Evolutionary conservation across 2,329 filamentous ascomycete genomes (phyloP).

Genomic region (Paraconiothyrium sp.): DNA sequence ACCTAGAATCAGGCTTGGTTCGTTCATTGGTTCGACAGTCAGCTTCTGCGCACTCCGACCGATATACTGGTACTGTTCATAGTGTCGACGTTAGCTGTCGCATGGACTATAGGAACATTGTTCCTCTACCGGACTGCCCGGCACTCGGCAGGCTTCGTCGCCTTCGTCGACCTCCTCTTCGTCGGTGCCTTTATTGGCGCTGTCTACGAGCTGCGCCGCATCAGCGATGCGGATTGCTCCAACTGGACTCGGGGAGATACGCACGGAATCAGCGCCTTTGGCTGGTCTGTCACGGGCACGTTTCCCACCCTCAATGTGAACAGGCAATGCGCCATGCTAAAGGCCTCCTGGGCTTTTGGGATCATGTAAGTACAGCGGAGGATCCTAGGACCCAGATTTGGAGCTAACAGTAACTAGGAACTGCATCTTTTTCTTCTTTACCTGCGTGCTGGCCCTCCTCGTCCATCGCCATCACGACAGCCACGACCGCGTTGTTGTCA

Average conservation of each 20-base stretch:
- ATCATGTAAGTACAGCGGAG: conserved; percentile 72
- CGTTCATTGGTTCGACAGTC: conserved; percentile 66
- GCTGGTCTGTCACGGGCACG: conserved; percentile 66
- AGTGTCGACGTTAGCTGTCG: conserved; percentile 67
- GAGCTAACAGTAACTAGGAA: conserved; percentile 33
- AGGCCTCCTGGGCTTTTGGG: conserved; percentile 85
- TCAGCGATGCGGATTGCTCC: conserved; percentile 73
- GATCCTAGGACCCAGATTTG: neutral
- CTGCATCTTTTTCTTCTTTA: conserved; percentile 51
- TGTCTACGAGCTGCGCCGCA: conserved; percentile 67
- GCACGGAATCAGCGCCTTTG: conserved; percentile 60
- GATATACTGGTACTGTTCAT: conserved; percentile 73
- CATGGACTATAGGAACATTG: conserved; percentile 69
- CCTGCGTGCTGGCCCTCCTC: conserved; percentile 68
- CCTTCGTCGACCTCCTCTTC: conserved; percentile 69
- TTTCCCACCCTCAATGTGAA: conserved; percentile 65
- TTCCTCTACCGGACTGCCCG: conserved; percentile 67
- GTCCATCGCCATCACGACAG: conserved; percentile 56
- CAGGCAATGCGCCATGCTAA: conserved; percentile 91
- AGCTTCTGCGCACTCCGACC: conserved; percentile 66
- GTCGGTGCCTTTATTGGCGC: conserved; percentile 70
- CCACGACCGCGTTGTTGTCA: conserved; percentile 62
- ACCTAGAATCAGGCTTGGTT: conserved; percentile 59
- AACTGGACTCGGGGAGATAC: conserved; percentile 63
- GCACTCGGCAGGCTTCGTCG: conserved; percentile 68